A percentile compares a stretch with the other conserved stretches of the same genome.
These are phyloP conservation scores for Acanthamoeba healyi DNA, from an alignment of 208 protist genomes.

Conservation along the genomic window DNA sequence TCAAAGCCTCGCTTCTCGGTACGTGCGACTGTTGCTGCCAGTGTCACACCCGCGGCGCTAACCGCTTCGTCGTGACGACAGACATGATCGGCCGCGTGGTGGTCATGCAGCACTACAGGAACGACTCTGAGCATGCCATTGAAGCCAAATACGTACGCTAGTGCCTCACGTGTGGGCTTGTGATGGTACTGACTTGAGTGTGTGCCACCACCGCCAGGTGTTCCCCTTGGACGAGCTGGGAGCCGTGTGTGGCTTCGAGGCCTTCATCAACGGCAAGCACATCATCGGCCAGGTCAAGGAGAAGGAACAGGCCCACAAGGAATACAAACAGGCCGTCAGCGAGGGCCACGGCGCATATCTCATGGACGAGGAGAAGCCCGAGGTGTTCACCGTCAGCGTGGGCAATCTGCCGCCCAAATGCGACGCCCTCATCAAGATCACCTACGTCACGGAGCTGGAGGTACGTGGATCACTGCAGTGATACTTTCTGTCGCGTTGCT, in stretches of 20 bases:
- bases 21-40: not conserved
- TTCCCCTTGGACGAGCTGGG: slow-evolving; percentile 88
- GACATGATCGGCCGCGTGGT: slow-evolving; percentile 81
- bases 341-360: slow-evolving; percentile 84
- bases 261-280: slow-evolving; percentile 87
- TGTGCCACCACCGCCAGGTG: not conserved
- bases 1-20: slow-evolving; percentile 60
- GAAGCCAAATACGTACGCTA: slow-evolving; percentile 83
- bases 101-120: slow-evolving; percentile 82
- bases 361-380: slow-evolving; percentile 85
- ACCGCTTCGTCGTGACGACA: not conserved
- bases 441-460: slow-evolving; percentile 76
- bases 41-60: not conserved
- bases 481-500: not conserved
- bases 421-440: slow-evolving; percentile 81
- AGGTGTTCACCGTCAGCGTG: slow-evolving; percentile 83
- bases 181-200: not conserved
- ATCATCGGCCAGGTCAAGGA: slow-evolving; percentile 87
- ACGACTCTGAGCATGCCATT: slow-evolving; percentile 36
- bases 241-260: slow-evolving; percentile 89
- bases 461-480: not conserved
- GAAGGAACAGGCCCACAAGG: slow-evolving; percentile 84
- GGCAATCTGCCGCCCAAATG: slow-evolving; percentile 82
- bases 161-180: not conserved
- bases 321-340: slow-evolving; percentile 80